Conservation (phyloP, 495 filamentous ascomycete species). For the Hamigera avellanea region DNA sequence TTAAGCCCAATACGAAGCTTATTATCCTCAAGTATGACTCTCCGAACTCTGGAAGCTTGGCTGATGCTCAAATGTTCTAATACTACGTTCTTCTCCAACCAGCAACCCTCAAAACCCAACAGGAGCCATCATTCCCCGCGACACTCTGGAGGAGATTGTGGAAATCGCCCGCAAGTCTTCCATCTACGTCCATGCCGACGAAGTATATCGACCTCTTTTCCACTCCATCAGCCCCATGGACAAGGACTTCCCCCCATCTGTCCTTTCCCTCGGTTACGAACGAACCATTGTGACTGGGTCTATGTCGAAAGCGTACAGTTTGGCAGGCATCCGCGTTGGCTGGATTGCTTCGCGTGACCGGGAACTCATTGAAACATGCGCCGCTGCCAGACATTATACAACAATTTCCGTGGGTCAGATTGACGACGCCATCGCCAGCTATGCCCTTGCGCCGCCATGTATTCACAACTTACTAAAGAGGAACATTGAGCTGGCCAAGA, state of each 20-base stretch:
- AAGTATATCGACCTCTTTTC: constrained; percentile 86
- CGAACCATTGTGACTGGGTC: constrained; percentile 67
- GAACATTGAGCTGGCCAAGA: constrained; percentile 60
- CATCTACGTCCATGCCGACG: constrained; percentile 64
- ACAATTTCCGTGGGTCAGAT: constrained; percentile 76
- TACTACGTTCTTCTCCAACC: constrained; percentile 7
- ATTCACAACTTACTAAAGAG: constrained; percentile 55
- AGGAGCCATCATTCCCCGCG: constrained; percentile 54
- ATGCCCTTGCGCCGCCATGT: constrained; percentile 51
- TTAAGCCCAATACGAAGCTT: constrained; percentile 65
- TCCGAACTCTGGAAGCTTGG: neutral
- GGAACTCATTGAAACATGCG: constrained; percentile 52
- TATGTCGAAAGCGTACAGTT: constrained; percentile 75
- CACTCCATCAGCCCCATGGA: constrained; percentile 53
- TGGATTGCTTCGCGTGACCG: constrained; percentile 66
- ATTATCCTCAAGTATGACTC: constrained; percentile 49
- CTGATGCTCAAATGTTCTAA: neutral
- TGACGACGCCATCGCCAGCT: constrained; percentile 69
- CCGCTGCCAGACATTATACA: constrained; percentile 66
- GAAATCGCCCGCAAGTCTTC: constrained; percentile 48
- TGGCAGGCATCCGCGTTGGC: constrained; percentile 73
- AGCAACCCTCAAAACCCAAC: constrained; percentile 91
- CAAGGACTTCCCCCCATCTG: constrained; percentile 50
- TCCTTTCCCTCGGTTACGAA: constrained; percentile 60
- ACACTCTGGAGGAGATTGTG: constrained; percentile 49